Evolutionary conservation across 352 stramenopile species (phyloP).

Genomic region (Phytophthora melonis): DNA sequence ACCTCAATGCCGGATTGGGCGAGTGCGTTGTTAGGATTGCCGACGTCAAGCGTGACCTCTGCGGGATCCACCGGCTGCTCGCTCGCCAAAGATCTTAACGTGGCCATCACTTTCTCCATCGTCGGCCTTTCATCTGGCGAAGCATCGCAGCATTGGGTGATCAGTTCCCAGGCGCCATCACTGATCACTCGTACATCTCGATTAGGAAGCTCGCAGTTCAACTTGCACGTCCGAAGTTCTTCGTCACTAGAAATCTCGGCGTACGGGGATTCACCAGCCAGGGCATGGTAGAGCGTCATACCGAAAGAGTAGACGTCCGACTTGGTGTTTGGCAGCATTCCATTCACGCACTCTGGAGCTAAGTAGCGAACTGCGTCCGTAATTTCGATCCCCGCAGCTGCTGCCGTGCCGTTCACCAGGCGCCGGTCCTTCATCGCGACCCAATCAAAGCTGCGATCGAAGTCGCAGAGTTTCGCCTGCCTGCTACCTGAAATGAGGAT

Average conservation of each 20-base stretch:
- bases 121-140: not conserved
- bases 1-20: no score
- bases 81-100: not conserved
- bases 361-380: not conserved
- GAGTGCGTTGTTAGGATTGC: no score
- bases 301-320: not conserved
- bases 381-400: not conserved
- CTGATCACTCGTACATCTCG: not conserved
- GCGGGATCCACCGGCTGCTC: no score
- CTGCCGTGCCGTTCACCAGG: not conserved
- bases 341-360: not conserved
- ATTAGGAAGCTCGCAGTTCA: not conserved
- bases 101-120: not conserved
- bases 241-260: not conserved
- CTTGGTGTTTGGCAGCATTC: not conserved
- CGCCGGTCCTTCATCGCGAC: not conserved
- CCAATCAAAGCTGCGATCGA: not conserved
- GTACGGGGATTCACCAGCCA: not conserved
- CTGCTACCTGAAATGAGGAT: not conserved
- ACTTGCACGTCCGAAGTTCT: not conserved
- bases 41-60: no score
- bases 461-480: not conserved
- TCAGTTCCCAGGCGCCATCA: not conserved
- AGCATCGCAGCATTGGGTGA: not conserved
- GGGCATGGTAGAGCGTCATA: not conserved